phyloP scores from a whole-genome alignment of 345 rosid species.

The Salix suchowensis region DNA sequence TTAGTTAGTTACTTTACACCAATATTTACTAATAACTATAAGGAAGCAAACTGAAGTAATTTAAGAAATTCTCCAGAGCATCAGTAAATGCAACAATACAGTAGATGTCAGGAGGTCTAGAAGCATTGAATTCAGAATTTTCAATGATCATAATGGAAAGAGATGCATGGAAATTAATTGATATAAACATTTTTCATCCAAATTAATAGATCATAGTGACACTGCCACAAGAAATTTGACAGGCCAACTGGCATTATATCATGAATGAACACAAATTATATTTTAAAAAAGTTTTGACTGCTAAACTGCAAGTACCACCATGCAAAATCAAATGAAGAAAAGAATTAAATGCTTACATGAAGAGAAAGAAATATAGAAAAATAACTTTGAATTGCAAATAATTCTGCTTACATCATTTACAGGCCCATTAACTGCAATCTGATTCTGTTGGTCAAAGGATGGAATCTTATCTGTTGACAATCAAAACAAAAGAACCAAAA shows the following conservation, averaged over 20 bases:
- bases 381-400: constrained; percentile 2
- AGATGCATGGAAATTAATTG: neutral
- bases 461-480: constrained; percentile 47
- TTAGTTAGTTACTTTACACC: neutral
- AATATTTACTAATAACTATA: neutral
- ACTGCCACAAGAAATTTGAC: neutral
- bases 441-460: constrained; percentile 38
- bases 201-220: neutral
- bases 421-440: constrained; percentile 27
- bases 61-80: neutral
- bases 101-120: neutral
- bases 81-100: neutral
- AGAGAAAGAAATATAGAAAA: neutral
- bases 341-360: neutral
- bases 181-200: neutral
- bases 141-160: neutral
- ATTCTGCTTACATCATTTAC: constrained; percentile 45
- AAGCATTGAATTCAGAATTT: neutral
- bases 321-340: neutral
- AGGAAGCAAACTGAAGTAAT: neutral
- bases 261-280: neutral
- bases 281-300: neutral
- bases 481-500: neutral
- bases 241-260: neutral
- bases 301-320: neutral